Conservation (phyloP, 106 monocot species). For the Iris macrosiphon region DNA sequence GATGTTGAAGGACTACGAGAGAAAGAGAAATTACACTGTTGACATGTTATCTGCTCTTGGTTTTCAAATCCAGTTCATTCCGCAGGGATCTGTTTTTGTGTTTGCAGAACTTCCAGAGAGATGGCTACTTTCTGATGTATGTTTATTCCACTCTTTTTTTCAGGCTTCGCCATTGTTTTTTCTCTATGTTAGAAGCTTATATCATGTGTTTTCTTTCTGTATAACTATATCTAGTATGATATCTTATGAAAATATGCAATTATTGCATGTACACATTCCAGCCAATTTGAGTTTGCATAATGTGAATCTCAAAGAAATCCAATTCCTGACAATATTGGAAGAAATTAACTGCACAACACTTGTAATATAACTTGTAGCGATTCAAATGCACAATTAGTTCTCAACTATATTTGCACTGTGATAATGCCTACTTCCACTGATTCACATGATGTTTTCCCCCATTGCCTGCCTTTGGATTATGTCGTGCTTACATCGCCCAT, state of each 20-base stretch:
- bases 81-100: conserved; percentile 74
- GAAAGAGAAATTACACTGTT: conserved; percentile 57
- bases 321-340: too few species aligned
- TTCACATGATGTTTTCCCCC: too few species aligned
- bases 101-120: conserved; percentile 67
- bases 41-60: conserved; percentile 37
- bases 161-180: not conserved
- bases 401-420: too few species aligned
- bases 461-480: too few species aligned
- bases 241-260: too few species aligned
- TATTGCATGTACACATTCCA: not conserved
- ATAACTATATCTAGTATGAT: too few species aligned
- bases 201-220: not conserved
- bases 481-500: too few species aligned
- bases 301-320: too few species aligned
- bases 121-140: conserved; percentile 69
- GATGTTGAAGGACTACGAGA: conserved; percentile 65
- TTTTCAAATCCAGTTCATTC: conserved; percentile 53
- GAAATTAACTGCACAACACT: too few species aligned
- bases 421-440: too few species aligned
- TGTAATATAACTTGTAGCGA: too few species aligned
- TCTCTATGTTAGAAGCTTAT: not conserved
- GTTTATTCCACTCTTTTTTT: conserved; percentile 7
- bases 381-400: too few species aligned
- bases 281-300: not conserved